Base-by-base conservation (phyloP, 495 filamentous ascomycete species). In the Daldinia childiae region DNA sequence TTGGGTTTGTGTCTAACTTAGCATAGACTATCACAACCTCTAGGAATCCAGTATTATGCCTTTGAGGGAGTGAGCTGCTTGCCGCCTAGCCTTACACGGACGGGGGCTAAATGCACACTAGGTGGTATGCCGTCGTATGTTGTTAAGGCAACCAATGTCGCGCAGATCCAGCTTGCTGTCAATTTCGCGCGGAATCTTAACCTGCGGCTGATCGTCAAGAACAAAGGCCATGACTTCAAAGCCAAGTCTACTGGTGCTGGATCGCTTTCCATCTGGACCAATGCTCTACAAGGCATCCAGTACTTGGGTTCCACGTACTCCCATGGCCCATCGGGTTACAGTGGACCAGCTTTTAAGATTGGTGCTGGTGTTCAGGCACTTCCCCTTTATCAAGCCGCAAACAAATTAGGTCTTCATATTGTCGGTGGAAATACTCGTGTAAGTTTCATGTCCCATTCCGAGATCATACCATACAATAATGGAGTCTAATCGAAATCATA, bases 171-270 rank as follows among this genome's bases (percentile, higher is more conserved):
- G 62, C 76, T 82, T 14, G 83, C 85, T 5, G 81, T 90, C 17
- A 84, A 85, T 68, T 89, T 89, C 77, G 88, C 88, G 12, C 79
- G 82, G 11, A 82, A 87, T 21, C 72, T 77, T 6, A 83, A 84
- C 34, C 69, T 90, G 24, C 82, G 88, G 41, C 75, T 91, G 19
- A 83, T 87, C 0, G 80, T 90, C 58, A 89, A 88, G 77, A 90
- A 90, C 67, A 92, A 89, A 0, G 89, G 90, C 29, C 89, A 92
- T 67, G 88, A 90, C 72, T 90, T 87, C 78, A 79, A 77, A 36
- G 88, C 86, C 61, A 89, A 88, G 77, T 85, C 75, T 1, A 68
- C 69, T 1, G 83, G 82, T 24, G 71, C 74, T 29, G 87, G 86
- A 48, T 80, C 86, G 3, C 75, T 90, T 12, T 81, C 82, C 24